These are phyloP conservation scores for Miscanthus sacchariflorus DNA, from an alignment of 202 grass and related monocot species.

Conservation along the genomic window DNA sequence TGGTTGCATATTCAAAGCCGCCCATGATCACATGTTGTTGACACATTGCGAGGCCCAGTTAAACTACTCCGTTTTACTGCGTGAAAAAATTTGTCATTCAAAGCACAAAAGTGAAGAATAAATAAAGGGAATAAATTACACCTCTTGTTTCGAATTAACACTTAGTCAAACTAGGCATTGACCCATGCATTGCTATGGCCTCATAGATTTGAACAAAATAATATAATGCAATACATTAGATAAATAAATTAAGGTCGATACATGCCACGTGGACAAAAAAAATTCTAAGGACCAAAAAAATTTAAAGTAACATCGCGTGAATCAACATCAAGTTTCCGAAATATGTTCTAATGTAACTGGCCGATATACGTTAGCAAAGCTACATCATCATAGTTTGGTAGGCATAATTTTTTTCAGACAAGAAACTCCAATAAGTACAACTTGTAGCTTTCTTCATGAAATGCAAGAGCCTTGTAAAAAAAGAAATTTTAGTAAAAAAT, in stretches of 20 bases:
- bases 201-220: background rate
- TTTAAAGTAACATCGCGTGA: background rate
- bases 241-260: background rate
- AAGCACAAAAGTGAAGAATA: background rate
- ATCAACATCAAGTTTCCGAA: background rate
- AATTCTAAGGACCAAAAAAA: background rate
- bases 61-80: background rate
- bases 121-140: background rate
- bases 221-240: background rate
- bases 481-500: background rate
- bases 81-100: background rate
- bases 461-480: background rate
- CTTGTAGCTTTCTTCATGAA: background rate
- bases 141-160: background rate
- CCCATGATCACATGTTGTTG: background rate
- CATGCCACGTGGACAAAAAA: background rate
- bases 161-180: background rate
- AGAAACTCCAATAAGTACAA: background rate
- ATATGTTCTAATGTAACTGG: background rate
- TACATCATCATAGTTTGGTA: background rate
- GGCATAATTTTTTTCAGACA: background rate
- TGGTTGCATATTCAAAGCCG: background rate
- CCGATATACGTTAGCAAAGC: background rate
- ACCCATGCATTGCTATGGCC: background rate
- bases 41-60: background rate